These are phyloP conservation scores for Yarrowia sp. DNA, from an alignment of 805 yeast species.

Conservation along the genomic window DNA sequence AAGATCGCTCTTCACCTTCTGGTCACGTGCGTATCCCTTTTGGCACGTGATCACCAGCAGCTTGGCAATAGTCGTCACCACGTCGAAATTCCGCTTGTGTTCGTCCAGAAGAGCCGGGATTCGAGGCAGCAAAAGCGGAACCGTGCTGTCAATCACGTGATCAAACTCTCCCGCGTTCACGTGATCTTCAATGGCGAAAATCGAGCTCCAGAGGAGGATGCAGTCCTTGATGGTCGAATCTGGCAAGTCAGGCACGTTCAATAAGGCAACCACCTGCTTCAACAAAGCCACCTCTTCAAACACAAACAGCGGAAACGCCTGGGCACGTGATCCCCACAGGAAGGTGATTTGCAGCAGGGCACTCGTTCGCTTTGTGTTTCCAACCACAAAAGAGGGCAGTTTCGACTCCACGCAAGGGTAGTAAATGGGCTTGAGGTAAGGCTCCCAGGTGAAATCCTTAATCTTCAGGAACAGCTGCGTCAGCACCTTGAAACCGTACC, in stretches of 20 bases:
- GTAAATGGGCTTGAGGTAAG: conserved; percentile 59
- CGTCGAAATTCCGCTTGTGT: conserved; percentile 35
- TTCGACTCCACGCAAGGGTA: conserved; percentile 66
- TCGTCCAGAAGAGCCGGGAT: conserved; percentile 43
- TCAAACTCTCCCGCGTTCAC: conserved; percentile 52
- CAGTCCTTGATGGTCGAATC: conserved; percentile 63
- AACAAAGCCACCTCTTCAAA: conserved; percentile 64
- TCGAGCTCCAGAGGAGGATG: conserved; percentile 56
- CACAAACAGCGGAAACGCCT: conserved; percentile 60
- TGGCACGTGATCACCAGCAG: conserved; percentile 51
- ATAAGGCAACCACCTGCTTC: conserved; percentile 60
- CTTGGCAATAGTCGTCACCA: conserved; percentile 44
- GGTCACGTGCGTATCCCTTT: conserved; percentile 63
- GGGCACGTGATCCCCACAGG: conserved; percentile 60
- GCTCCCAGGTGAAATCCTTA: conserved; percentile 63
- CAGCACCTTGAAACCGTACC: conserved; percentile 69
- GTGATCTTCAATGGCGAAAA: conserved; percentile 58
- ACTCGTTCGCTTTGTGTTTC: conserved; percentile 84
- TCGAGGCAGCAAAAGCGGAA: conserved; percentile 45
- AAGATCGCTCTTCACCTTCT: conserved; percentile 60
- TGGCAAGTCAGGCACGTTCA: conserved; percentile 66
- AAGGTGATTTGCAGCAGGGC: conserved; percentile 71
- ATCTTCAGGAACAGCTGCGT: conserved; percentile 61
- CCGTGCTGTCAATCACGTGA: conserved; percentile 44
- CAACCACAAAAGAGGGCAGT: conserved; percentile 69